Percentiles rank a stretch among this genome's conserved stretches.
These are phyloP conservation scores for Rhizophagus clarus DNA, from an alignment of 192 early-diverging fungal species.

Conservation along the genomic window DNA sequence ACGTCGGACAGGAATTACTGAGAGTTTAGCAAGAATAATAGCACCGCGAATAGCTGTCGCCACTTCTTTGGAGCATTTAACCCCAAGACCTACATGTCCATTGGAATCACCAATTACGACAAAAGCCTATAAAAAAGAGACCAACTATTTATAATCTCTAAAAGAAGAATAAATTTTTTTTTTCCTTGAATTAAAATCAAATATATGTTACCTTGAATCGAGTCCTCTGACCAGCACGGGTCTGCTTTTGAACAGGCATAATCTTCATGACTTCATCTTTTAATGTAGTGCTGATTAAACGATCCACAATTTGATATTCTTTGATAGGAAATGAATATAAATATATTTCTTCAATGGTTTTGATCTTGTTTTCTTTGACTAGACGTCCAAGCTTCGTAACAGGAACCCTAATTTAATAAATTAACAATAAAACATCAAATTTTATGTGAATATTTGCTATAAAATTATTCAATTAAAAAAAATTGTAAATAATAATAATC, in stretches of 20 bases:
- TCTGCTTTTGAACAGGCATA: slow-evolving; percentile 99
- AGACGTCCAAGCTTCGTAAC: slow-evolving; percentile 99
- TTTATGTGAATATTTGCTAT: no score
- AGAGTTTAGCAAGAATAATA: slow-evolving; percentile 98
- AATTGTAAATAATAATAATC: slow-evolving; percentile 19
- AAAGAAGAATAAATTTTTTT: no score
- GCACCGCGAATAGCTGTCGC: slow-evolving; percentile 98
- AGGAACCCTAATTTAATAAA: slow-evolving; percentile 62
- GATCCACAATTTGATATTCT: slow-evolving; percentile 99
- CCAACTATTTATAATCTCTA: background rate
- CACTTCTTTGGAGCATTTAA: slow-evolving; percentile 99
- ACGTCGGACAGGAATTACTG: slow-evolving; percentile 96
- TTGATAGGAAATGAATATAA: slow-evolving; percentile 98
- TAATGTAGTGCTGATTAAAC: slow-evolving; percentile 88
- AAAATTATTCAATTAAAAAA: no score
- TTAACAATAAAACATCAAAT: no score
- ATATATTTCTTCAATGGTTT: slow-evolving; percentile 97
- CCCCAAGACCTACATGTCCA: slow-evolving; percentile 99
- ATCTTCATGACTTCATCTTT: slow-evolving; percentile 99
- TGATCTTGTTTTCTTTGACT: slow-evolving; percentile 97
- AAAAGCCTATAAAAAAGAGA: slow-evolving; percentile 62
- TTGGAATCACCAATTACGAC: slow-evolving; percentile 97
- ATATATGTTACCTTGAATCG: slow-evolving; percentile 88
- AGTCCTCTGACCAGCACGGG: slow-evolving; percentile 98
- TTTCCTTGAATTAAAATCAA: background rate